phyloP scores from a whole-genome alignment of 140 eudicot species.

The Oenanthe javanica region DNA sequence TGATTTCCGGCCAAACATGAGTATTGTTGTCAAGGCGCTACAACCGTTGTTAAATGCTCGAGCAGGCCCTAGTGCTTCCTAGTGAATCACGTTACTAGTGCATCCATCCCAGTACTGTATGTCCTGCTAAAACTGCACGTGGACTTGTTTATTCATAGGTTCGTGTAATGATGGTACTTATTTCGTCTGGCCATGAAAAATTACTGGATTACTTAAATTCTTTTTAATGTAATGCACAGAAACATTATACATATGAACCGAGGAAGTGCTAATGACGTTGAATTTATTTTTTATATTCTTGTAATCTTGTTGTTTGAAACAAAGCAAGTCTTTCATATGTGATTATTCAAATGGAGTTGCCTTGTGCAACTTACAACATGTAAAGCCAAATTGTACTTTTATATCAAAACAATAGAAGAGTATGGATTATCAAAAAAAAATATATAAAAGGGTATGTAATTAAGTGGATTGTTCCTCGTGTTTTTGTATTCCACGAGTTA shows the following conservation, averaged over 20 bases:
- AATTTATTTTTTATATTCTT: too few relatives aligned
- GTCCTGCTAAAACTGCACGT: background rate
- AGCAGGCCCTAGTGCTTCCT: constrained; percentile 31
- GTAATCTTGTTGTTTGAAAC: background rate
- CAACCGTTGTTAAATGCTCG: constrained; percentile 57
- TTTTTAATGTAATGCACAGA: background rate
- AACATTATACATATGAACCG: constrained; percentile 6
- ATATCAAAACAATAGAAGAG: background rate
- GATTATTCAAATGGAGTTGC: background rate
- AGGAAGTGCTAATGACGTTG: background rate
- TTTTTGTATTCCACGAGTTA: background rate
- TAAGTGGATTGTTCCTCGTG: background rate
- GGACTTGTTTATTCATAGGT: background rate
- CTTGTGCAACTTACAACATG: background rate
- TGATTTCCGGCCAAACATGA: constrained; percentile 58
- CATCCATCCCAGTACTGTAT: background rate
- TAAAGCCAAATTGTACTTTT: background rate
- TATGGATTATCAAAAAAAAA: too few relatives aligned
- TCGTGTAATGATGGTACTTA: background rate
- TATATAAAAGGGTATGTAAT: background rate
- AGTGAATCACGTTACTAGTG: constrained; percentile 17
- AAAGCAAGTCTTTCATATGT: background rate
- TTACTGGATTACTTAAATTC: background rate
- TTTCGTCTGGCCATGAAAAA: background rate
- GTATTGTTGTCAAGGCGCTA: constrained; percentile 63